phyloP scores from a whole-genome alignment of 1,284 basidiomycete species.

The Stygiomarasmius scandens region DNA sequence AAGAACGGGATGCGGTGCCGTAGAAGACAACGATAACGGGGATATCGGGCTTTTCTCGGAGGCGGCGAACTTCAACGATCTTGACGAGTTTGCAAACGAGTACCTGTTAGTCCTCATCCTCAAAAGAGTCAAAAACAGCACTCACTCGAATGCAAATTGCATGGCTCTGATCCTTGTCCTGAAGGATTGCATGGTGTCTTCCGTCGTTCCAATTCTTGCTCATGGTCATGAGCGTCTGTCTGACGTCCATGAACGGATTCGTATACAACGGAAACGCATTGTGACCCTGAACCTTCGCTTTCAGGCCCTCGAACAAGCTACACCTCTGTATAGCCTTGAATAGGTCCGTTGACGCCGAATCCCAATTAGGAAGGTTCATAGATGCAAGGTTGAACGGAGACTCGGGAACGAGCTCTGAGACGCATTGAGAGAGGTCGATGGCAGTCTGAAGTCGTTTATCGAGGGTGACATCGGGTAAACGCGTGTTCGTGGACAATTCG shows the following conservation, averaged over 20 bases:
- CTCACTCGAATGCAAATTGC: conserved; percentile 18
- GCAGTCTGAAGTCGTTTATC: conserved; percentile 12
- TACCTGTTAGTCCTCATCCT: neutral
- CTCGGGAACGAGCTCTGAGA: neutral
- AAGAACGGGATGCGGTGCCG: neutral
- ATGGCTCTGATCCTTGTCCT: neutral
- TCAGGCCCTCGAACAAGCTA: conserved; percentile 7
- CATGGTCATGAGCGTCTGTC: conserved; percentile 14
- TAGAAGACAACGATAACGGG: conserved; percentile 11
- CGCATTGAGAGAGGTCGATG: conserved; percentile 12
- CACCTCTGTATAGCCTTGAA: conserved; percentile 1
- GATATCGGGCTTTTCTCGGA: neutral
- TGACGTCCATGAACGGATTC: conserved; percentile 15
- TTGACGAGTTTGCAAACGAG: neutral
- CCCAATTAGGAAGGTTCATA: conserved; percentile 6
- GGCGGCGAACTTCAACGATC: conserved; percentile 9
- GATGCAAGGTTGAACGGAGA: conserved; percentile 9
- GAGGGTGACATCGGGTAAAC: too few species aligned
- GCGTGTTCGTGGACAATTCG: conserved; percentile 7
- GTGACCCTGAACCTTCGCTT: neutral
- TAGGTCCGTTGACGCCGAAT: neutral
- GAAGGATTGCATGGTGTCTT: too few species aligned
- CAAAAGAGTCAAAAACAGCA: neutral
- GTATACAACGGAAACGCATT: conserved; percentile 7
- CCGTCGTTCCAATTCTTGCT: conserved; percentile 7